Evolutionary conservation across 345 rosid genomes (phyloP).

Genomic region (Murraya paniculata): DNA sequence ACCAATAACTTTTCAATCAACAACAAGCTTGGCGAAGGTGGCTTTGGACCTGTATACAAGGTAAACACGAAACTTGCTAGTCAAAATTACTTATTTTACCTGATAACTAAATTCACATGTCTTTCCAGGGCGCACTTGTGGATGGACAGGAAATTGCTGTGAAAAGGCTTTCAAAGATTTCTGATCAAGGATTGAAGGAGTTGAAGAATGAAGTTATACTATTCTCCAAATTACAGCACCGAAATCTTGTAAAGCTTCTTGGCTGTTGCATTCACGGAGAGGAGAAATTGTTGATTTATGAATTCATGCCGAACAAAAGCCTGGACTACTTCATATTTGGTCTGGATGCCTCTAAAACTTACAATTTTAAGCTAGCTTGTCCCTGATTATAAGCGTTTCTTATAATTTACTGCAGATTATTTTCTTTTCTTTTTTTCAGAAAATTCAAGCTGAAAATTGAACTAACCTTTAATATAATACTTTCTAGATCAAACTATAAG

Average conservation of each 20-base stretch:
- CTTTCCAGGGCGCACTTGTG: slow-evolving; percentile 35
- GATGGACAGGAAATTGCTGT: slow-evolving; percentile 51
- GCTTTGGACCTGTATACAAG: slow-evolving; percentile 35
- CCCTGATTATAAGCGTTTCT: not conserved
- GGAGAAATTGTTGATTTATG: slow-evolving; percentile 27
- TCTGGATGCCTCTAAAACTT: not conserved
- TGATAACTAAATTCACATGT: not conserved
- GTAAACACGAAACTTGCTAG: not conserved
- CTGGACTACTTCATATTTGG: slow-evolving; percentile 10
- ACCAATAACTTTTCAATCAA: slow-evolving; percentile 28
- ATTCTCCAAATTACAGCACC: slow-evolving; percentile 50
- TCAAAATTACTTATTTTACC: not conserved
- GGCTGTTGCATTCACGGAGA: not conserved
- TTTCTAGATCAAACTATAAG: slow-evolving; percentile 13
- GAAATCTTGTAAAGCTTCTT: slow-evolving; percentile 19
- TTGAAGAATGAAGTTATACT: slow-evolving; percentile 44
- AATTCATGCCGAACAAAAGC: slow-evolving; percentile 34
- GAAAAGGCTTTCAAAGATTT: slow-evolving; percentile 43
- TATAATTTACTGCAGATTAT: not conserved
- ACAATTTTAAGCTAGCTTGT: not conserved
- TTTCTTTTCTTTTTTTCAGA: no score
- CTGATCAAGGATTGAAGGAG: slow-evolving; percentile 46
- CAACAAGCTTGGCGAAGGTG: slow-evolving; percentile 45
- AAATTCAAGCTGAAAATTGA: no score
- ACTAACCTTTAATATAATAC: not conserved